A percentile compares a stretch with the other conserved stretches of the same genome.
phyloP scores from a whole-genome alignment of 1,139 yeast species.

The Zygoascus sp. region DNA sequence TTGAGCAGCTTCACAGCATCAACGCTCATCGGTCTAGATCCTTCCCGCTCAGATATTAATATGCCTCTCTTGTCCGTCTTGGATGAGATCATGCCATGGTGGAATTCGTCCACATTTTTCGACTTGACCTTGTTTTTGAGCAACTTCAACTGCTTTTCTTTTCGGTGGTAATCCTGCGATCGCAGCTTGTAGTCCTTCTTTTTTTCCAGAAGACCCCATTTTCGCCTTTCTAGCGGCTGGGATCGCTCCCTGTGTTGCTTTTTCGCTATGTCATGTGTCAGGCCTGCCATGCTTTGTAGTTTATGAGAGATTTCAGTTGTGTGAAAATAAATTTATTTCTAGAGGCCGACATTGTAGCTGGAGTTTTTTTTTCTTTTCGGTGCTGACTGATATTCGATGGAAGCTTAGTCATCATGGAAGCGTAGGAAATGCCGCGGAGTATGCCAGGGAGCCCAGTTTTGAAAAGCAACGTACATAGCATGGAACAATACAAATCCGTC shows the following conservation, averaged over 20 bases:
- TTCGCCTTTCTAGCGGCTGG: conserved; percentile 68
- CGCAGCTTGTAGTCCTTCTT: conserved; percentile 90
- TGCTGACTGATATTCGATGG: not conserved
- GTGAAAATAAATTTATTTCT: not conserved
- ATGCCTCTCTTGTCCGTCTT: conserved; percentile 67
- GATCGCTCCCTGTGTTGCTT: conserved; percentile 94
- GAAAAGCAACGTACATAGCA: too few relatives aligned
- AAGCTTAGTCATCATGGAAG: not conserved
- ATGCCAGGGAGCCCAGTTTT: too few relatives aligned
- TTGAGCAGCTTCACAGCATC: conserved; percentile 80
- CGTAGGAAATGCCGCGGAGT: too few relatives aligned
- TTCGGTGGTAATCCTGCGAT: conserved; percentile 83
- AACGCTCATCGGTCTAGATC: conserved; percentile 52
- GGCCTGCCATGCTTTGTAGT: conserved; percentile 7
- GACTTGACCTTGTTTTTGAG: conserved; percentile 66
- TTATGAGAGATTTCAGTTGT: not conserved
- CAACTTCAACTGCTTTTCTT: conserved; percentile 77
- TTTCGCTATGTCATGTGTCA: conserved; percentile 75
- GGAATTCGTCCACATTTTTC: conserved; percentile 94
- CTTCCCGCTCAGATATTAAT: conserved; percentile 56
- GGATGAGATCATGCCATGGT: conserved; percentile 80
- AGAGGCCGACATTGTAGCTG: too few relatives aligned
- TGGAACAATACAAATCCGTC: too few relatives aligned
- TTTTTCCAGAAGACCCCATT: conserved; percentile 83
- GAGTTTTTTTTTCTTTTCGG: conserved; percentile 3